phyloP scores from a whole-genome alignment of 495 filamentous ascomycete species.

The Friedmanniomyces simplex region DNA sequence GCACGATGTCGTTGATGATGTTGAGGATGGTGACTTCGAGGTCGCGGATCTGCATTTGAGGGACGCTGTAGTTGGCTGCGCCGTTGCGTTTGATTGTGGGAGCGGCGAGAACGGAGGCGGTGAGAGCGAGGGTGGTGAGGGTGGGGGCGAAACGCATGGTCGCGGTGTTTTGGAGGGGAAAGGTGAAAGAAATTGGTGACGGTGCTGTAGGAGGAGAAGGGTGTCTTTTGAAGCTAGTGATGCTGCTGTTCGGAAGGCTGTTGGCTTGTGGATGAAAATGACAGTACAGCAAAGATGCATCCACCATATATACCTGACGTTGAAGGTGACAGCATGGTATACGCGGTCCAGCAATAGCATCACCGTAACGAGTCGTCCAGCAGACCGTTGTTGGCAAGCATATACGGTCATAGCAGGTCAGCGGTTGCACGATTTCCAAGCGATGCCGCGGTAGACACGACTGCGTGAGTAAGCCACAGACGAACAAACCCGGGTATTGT shows the following conservation, averaged over 20 bases:
- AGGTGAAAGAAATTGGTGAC: not conserved
- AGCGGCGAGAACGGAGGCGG: not conserved
- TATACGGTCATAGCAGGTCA: too few relatives aligned
- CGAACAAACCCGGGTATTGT: too few relatives aligned
- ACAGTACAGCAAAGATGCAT: too few relatives aligned
- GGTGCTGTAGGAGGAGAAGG: not conserved
- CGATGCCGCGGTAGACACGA: too few relatives aligned
- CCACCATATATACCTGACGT: too few relatives aligned
- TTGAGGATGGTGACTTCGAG: constrained; percentile 6
- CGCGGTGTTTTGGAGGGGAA: not conserved
- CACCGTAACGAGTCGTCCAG: too few relatives aligned
- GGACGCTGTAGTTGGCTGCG: not conserved
- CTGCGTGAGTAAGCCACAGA: too few relatives aligned
- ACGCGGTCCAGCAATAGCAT: too few relatives aligned
- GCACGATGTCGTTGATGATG: constrained; percentile 9
- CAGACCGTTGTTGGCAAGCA: too few relatives aligned
- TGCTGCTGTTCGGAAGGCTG: not conserved
- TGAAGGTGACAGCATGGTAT: too few relatives aligned
- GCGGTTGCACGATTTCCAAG: too few relatives aligned
- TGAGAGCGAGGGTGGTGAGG: not conserved
- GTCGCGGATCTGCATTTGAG: constrained; percentile 6
- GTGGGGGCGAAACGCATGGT: constrained; percentile 2
- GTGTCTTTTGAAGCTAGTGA: too few relatives aligned
- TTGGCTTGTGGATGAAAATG: not conserved
- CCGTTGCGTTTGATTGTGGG: not conserved